These are phyloP conservation scores for Kwoniella bestiolae DNA, from an alignment of 768 basidiomycete genomes.

Conservation along the genomic window DNA sequence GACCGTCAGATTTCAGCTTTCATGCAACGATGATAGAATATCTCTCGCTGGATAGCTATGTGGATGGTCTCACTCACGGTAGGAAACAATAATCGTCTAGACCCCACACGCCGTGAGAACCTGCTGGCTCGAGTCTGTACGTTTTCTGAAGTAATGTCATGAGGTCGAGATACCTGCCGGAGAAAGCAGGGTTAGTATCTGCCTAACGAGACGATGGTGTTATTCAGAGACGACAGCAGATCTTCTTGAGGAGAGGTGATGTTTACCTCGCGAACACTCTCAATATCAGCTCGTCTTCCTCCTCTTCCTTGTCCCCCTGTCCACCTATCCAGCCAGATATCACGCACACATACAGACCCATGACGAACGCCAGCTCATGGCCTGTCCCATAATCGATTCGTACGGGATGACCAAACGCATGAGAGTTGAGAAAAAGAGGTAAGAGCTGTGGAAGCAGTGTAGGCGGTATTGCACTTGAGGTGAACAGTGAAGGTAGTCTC, in stretches of 20 bases:
- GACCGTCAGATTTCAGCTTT: background rate
- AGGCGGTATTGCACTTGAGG: constrained; percentile 60
- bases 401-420: constrained; percentile 78
- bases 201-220: too few relatives aligned
- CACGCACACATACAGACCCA: constrained; percentile 65
- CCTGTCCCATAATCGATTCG: constrained; percentile 97
- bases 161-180: constrained; percentile 75
- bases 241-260: background rate
- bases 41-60: background rate
- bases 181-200: too few relatives aligned
- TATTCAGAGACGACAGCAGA: background rate
- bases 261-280: constrained; percentile 53
- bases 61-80: constrained; percentile 56
- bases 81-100: constrained; percentile 89
- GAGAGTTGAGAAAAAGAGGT: constrained; percentile 74
- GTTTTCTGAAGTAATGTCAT: constrained; percentile 83
- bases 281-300: constrained; percentile 54
- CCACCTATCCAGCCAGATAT: constrained; percentile 46
- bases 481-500: constrained; percentile 63
- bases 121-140: constrained; percentile 91
- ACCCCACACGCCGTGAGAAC: constrained; percentile 98
- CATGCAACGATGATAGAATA: background rate
- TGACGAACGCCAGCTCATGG: constrained; percentile 85
- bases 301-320: constrained; percentile 35
- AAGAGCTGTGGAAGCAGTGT: constrained; percentile 68